These are phyloP conservation scores for Veloporphyrellus conicus DNA, from an alignment of 1,284 basidiomycete genomes.

Conservation along the genomic window DNA sequence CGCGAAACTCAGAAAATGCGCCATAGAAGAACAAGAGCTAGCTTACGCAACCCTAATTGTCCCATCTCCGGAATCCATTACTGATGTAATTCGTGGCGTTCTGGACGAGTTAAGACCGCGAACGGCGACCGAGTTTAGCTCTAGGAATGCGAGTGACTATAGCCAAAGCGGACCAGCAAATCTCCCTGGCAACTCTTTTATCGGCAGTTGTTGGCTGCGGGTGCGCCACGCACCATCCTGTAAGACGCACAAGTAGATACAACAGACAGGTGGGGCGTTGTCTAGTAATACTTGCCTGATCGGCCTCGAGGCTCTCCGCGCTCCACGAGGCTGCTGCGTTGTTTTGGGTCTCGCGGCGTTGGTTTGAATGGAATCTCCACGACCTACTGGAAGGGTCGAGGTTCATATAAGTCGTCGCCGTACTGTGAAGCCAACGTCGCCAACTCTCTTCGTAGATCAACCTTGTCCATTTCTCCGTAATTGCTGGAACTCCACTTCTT, in stretches of 20 bases:
- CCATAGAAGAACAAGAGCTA: background rate
- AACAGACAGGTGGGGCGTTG: background rate
- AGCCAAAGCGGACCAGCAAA: background rate
- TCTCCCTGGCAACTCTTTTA: slow-evolving; percentile 9
- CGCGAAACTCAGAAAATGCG: background rate
- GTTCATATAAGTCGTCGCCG: background rate
- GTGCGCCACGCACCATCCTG: background rate
- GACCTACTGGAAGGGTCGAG: background rate
- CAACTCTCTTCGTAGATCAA: too few relatives aligned
- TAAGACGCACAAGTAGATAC: background rate
- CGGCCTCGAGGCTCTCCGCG: slow-evolving; percentile 14
- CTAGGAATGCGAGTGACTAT: background rate
- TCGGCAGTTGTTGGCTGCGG: background rate
- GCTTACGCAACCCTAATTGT: slow-evolving; percentile 28
- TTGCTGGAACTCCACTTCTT: background rate
- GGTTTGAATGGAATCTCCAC: background rate
- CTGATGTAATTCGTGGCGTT: background rate
- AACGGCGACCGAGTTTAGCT: background rate
- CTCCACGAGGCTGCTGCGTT: slow-evolving; percentile 11
- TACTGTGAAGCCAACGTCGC: too few relatives aligned
- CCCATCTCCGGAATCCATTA: slow-evolving; percentile 19
- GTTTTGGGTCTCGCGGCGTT: background rate
- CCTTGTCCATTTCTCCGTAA: background rate
- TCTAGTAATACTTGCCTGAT: slow-evolving; percentile 5
- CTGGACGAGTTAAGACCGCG: background rate